Evolutionary conservation across 1,284 basidiomycete species (phyloP).

Genomic region (Boletellus sp.): DNA sequence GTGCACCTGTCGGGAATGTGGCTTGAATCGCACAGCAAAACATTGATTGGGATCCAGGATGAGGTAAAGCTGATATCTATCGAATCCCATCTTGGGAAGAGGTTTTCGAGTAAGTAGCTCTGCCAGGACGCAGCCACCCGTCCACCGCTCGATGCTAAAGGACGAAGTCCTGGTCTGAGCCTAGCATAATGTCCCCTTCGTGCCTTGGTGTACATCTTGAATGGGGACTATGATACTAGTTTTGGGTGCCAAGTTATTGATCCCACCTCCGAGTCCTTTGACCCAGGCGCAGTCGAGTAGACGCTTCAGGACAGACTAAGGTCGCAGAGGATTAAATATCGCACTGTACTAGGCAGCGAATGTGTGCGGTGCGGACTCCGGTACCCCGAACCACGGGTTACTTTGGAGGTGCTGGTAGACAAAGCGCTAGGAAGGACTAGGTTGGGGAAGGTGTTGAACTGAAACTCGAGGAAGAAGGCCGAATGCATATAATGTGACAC

Average conservation of each 20-base stretch:
- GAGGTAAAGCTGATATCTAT: too few species aligned
- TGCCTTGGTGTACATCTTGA: slow-evolving; percentile 80
- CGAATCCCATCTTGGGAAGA: too few species aligned
- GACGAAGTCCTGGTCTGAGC: slow-evolving; percentile 2
- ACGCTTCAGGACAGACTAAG: slow-evolving; percentile 78
- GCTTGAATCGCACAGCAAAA: too few species aligned
- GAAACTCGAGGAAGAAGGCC: slow-evolving; percentile 47
- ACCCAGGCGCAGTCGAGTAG: slow-evolving; percentile 56
- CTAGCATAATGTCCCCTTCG: slow-evolving; percentile 9
- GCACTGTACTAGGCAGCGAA: slow-evolving; percentile 78
- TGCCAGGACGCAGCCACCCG: slow-evolving; percentile 89
- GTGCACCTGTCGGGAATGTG: too few species aligned
- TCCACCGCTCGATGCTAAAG: slow-evolving; percentile 79
- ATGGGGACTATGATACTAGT: slow-evolving; percentile 36
- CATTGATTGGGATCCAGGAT: too few species aligned
- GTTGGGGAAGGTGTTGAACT: slow-evolving; percentile 8
- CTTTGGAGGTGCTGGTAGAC: slow-evolving; percentile 78
- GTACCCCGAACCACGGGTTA: slow-evolving; percentile 79
- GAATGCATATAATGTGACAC: slow-evolving; percentile 87
- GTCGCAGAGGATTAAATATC: slow-evolving; percentile 84
- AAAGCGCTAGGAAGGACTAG: slow-evolving; percentile 57
- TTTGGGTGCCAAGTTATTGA: slow-evolving; percentile 72
- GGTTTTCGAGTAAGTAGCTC: too few species aligned
- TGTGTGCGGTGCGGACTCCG: slow-evolving; percentile 79
- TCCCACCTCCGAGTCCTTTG: slow-evolving; percentile 68